Evolutionary conservation across 345 rosid species (phyloP), one percentile per base, ranked within the genome.

Genomic region (Eucalyptus decipiens): DNA sequence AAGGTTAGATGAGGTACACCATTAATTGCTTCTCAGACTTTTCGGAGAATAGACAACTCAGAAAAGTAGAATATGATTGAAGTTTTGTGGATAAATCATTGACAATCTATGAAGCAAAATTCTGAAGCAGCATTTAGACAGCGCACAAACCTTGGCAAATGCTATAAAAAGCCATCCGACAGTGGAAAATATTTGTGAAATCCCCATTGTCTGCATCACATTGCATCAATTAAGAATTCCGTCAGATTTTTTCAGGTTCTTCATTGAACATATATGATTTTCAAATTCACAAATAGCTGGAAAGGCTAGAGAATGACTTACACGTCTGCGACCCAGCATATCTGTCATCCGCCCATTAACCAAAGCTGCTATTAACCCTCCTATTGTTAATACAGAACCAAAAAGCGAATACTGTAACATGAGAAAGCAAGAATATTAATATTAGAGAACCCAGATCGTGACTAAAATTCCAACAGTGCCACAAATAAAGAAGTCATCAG

Each of bases 121-220:
- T 48, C 34, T 50, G 45, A 54, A 65, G 58, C 30, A 12, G 7
- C 60, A 32, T 5, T 40, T 28, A 11, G 62, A 37, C 87, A 88
- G 62, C 60, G 11, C 86, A 40, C 19, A 52, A 85, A 94, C 92
- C 93, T 93, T 89, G 18, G 96, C 93, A 51, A 92, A 81, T 86
- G 92, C 91, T 85, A 95, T 93, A 34, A 87, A 88, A 58, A 95
- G 91, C 97, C 97, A 95, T 42, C 96, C 96, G 5, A 85, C 45
- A 26, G 91, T 88, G 88, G 92, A 90, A 90, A 95, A 92, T 21
- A 89, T 43, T 83, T 92, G 92, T 21, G 96, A 93, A 30, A 93
- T 58, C 92, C 95, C 91, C 96, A 95, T 95, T 58, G 96, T 88
- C 97, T 95, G 95, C 81, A 34, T 37, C 28, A 65, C 24, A 13